These are phyloP conservation scores for Alloteropsis semialata DNA, from an alignment of 176 grass and related monocot genomes.

Conservation along the genomic window DNA sequence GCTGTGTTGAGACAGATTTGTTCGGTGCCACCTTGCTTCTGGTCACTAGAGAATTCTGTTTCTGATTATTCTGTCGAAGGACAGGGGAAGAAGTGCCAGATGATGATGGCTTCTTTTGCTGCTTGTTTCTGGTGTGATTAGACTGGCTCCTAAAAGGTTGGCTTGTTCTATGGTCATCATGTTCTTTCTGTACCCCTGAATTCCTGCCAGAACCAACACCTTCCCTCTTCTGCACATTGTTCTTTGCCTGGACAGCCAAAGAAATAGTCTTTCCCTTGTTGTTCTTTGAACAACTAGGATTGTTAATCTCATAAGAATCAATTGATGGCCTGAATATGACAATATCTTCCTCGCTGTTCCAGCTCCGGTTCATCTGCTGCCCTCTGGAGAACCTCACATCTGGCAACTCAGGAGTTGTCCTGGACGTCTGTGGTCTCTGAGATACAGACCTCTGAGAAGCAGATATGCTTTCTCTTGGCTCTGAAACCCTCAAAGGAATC, in stretches of 20 bases:
- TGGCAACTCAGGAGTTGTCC: slow-evolving; percentile 24
- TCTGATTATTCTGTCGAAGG: slow-evolving; percentile 84
- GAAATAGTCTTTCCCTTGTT: slow-evolving; percentile 78
- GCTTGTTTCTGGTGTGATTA: slow-evolving; percentile 59
- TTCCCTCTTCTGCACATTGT: slow-evolving; percentile 86
- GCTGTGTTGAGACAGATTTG: slow-evolving; percentile 52
- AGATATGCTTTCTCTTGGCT: slow-evolving; percentile 39
- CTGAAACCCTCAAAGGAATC: slow-evolving; percentile 42
- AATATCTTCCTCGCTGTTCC: slow-evolving; percentile 66
- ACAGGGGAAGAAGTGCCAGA: slow-evolving; percentile 42
- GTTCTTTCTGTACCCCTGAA: slow-evolving; percentile 48
- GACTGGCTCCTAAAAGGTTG: slow-evolving; percentile 51
- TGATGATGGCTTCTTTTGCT: slow-evolving; percentile 53
- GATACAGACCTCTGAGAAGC: slow-evolving; percentile 38
- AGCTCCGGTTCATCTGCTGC: slow-evolving; percentile 43
- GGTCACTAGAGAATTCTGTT: slow-evolving; percentile 62
- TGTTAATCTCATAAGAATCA: slow-evolving; percentile 61
- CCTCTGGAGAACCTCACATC: slow-evolving; percentile 39
- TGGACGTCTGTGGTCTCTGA: slow-evolving; percentile 48
- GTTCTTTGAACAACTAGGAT: slow-evolving; percentile 40
- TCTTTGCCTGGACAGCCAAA: slow-evolving; percentile 74
- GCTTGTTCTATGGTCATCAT: slow-evolving; percentile 52
- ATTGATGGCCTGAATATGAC: slow-evolving; percentile 53
- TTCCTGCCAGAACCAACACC: slow-evolving; percentile 47
- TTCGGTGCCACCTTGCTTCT: slow-evolving; percentile 51